These are phyloP conservation scores for Gossypium ekmanianum DNA, from an alignment of 345 rosid species.

Conservation along the genomic window DNA sequence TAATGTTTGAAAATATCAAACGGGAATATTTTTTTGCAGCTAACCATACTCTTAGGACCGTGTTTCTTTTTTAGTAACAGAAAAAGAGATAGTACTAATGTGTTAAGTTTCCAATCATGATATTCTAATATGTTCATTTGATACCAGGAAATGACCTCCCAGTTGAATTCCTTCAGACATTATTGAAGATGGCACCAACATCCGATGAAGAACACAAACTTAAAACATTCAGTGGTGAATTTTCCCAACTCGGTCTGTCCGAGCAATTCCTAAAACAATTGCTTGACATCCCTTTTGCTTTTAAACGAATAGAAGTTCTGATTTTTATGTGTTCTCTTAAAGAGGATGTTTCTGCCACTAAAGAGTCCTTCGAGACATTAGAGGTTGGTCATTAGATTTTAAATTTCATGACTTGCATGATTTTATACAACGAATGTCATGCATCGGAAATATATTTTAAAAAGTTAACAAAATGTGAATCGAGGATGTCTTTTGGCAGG, in stretches of 20 bases:
- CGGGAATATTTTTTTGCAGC: neutral
- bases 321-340: constrained; percentile 81
- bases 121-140: constrained; percentile 27
- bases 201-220: constrained; percentile 93
- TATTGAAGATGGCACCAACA: constrained; percentile 95
- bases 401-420: constrained; percentile 13
- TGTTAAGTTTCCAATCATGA: constrained; percentile 13
- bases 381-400: constrained; percentile 47
- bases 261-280: constrained; percentile 86
- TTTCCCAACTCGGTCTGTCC: constrained; percentile 82
- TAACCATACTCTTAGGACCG: too few relatives aligned
- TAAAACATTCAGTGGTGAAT: constrained; percentile 66
- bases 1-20: too few relatives aligned
- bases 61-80: neutral
- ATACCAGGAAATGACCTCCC: constrained; percentile 92
- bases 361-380: constrained; percentile 70
- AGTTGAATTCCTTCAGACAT: constrained; percentile 63
- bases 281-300: constrained; percentile 82
- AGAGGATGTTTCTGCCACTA: constrained; percentile 64
- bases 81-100: neutral
- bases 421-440: neutral
- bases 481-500: constrained; percentile 33
- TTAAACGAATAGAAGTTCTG: constrained; percentile 77
- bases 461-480: neutral
- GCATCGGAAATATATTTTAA: neutral